Evolutionary conservation across 2,329 filamentous ascomycete genomes (phyloP), one percentile per base, ranked within the genome.

Genomic region (Diaporthe helianthi): DNA sequence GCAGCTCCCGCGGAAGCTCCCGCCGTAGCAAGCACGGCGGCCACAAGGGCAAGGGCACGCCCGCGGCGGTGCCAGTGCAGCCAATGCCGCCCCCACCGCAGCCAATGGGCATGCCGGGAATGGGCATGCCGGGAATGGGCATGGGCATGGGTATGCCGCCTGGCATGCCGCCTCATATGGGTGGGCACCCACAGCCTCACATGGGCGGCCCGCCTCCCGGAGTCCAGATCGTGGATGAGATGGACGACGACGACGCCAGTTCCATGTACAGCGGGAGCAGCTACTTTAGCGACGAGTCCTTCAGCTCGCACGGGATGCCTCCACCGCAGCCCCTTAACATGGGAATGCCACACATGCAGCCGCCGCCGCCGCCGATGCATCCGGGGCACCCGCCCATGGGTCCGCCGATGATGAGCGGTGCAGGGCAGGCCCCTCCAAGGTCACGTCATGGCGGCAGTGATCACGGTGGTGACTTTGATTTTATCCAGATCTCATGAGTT

Each of bases 11-110:
- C 26, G 65, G 64, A 13, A 54, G 51, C 26, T 65, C 64, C 17
- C 70, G 70, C 47, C 64, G 64, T 58, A 65, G 64, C 65, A 65
- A 65, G 55, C 67, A 66, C 49, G 61, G 67, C 61, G 51, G 67
- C 26, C 49, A 49, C 36, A 55, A 63, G 49, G n/a, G 49, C 38
- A 47, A 52, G 6, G 64, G 41, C 6, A 15, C 17, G 15, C 65
- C 52, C 22, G 24, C 52, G 7, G 52, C 65, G 10, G 52, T 58
- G 29, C 65, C 65, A 29, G 65, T 67, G 29, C 65, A 67, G 65
- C 52, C 65, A 12, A 22, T n/a, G 12, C 66, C 53, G 55, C 67
- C 58, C 6, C 36, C 51, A 8, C 36, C 41, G 15, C 58, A 69
- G 29, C 66, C 54, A 12, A 65, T 65, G 61, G 61, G 47, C 33